These are phyloP conservation scores for Lactarius quietus DNA, from an alignment of 768 basidiomycete species.

Conservation along the genomic window DNA sequence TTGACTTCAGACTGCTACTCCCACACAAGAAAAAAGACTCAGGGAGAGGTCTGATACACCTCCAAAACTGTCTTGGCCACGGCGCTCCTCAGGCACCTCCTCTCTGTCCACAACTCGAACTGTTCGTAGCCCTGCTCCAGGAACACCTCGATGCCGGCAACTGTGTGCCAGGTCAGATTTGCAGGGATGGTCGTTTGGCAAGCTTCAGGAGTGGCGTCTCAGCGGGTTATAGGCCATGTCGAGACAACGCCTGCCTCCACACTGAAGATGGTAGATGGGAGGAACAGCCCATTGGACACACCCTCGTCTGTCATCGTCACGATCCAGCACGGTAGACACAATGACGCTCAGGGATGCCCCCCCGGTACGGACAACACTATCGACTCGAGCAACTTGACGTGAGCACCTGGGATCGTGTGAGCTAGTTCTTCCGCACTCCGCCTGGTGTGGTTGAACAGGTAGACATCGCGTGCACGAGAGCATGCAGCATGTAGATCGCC, in stretches of 20 bases:
- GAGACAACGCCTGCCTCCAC: slow-evolving; percentile 68
- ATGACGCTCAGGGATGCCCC: slow-evolving; percentile 75
- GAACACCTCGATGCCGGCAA: slow-evolving; percentile 78
- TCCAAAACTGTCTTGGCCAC: slow-evolving; percentile 50
- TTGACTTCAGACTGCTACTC: neutral
- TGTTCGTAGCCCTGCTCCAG: slow-evolving; percentile 88
- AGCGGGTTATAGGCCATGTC: slow-evolving; percentile 94
- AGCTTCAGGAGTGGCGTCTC: slow-evolving; percentile 75
- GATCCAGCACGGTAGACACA: slow-evolving; percentile 83
- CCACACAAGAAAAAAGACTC: neutral
- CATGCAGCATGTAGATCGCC: slow-evolving; percentile 83
- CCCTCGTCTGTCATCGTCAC: slow-evolving; percentile 42
- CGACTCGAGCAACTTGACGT: slow-evolving; percentile 61
- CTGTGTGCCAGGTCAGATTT: slow-evolving; percentile 54
- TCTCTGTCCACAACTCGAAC: slow-evolving; percentile 78
- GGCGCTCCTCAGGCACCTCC: slow-evolving; percentile 47
- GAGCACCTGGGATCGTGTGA: slow-evolving; percentile 59
- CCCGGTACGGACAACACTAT: slow-evolving; percentile 48
- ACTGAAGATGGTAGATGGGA: slow-evolving; percentile 56
- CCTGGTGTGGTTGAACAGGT: slow-evolving; percentile 83
- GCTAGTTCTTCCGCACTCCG: slow-evolving; percentile 70
- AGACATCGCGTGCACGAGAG: slow-evolving; percentile 65
- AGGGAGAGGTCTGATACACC: slow-evolving; percentile 35
- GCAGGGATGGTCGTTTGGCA: slow-evolving; percentile 43
- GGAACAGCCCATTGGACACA: slow-evolving; percentile 39